phyloP scores from a whole-genome alignment of 2,329 filamentous ascomycete species.

The Cyclaneusma minus region DNA sequence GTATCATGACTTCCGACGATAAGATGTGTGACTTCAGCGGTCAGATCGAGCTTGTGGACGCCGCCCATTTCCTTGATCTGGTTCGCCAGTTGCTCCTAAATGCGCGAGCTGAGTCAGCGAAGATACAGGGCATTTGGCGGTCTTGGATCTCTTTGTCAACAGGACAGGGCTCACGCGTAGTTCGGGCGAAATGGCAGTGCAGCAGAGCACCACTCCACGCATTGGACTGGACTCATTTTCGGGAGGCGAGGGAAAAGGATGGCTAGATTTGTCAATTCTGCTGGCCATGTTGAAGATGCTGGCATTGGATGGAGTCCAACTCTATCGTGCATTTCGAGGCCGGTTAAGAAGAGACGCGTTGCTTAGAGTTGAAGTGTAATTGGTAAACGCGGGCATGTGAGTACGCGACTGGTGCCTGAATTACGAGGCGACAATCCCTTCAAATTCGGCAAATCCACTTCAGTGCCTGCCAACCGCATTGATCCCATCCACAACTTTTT shows the following conservation, averaged over 20 bases:
- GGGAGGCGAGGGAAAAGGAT: slow-evolving; percentile 37
- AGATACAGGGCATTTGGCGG: slow-evolving; percentile 6
- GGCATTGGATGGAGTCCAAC: too few species aligned
- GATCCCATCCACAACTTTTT: too few species aligned
- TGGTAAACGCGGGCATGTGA: too few species aligned
- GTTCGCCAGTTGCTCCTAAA: slow-evolving; percentile 37
- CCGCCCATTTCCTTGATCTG: slow-evolving; percentile 73
- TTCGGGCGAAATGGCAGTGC: slow-evolving; percentile 70
- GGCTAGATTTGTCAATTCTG: too few species aligned
- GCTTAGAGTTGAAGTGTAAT: too few species aligned
- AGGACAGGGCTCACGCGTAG: slow-evolving; percentile 46
- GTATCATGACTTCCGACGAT: slow-evolving; percentile 82
- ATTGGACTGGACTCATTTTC: slow-evolving; percentile 54
- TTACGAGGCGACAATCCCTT: too few species aligned
- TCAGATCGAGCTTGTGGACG: slow-evolving; percentile 76
- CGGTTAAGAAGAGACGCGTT: too few species aligned
- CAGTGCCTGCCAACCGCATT: too few species aligned
- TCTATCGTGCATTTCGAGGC: too few species aligned
- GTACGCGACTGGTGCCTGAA: too few species aligned
- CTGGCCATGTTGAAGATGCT: too few species aligned
- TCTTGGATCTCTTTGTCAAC: slow-evolving; percentile 2
- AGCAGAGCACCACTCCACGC: slow-evolving; percentile 65
- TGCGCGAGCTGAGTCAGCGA: slow-evolving; percentile 19
- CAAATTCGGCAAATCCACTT: too few species aligned
- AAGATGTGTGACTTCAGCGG: slow-evolving; percentile 89